phyloP scores from a whole-genome alignment of 306 rosid species.

The Vigna radiata region DNA sequence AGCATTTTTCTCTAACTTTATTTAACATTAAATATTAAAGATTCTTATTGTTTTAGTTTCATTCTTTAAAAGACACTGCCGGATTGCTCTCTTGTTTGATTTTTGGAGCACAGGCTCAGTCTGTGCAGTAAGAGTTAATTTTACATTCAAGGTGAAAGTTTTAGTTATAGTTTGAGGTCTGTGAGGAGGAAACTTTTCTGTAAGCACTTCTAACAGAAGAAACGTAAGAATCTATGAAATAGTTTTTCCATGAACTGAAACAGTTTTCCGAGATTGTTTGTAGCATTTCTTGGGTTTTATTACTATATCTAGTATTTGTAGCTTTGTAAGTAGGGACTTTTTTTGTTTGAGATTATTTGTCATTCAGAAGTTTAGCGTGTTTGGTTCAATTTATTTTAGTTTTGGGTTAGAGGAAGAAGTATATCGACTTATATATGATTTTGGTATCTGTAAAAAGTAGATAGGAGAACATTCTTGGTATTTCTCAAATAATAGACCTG shows the following conservation, averaged over 20 bases:
- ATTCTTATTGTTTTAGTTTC: not conserved
- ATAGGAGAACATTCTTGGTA: not conserved
- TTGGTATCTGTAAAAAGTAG: not conserved
- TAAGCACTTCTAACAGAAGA: too few relatives aligned
- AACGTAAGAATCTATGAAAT: too few relatives aligned
- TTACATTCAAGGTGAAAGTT: not conserved
- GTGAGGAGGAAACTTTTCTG: too few relatives aligned
- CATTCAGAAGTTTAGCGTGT: not conserved
- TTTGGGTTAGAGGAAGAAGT: not conserved
- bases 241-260: too few relatives aligned
- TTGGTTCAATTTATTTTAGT: not conserved
- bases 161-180: not conserved
- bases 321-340: not conserved
- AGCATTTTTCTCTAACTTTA: conserved; percentile 14
- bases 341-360: not conserved
- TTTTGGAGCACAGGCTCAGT: too few relatives aligned
- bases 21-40: not conserved
- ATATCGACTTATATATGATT: not conserved
- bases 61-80: conserved; percentile 20
- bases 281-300: not conserved
- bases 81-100: conserved; percentile 29
- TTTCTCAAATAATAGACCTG: not conserved
- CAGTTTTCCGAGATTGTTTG: not conserved
- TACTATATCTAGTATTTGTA: not conserved
- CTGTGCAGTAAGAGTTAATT: too few relatives aligned